Conservation (phyloP, 306 rosid species). For the Betula pendula region DNA sequence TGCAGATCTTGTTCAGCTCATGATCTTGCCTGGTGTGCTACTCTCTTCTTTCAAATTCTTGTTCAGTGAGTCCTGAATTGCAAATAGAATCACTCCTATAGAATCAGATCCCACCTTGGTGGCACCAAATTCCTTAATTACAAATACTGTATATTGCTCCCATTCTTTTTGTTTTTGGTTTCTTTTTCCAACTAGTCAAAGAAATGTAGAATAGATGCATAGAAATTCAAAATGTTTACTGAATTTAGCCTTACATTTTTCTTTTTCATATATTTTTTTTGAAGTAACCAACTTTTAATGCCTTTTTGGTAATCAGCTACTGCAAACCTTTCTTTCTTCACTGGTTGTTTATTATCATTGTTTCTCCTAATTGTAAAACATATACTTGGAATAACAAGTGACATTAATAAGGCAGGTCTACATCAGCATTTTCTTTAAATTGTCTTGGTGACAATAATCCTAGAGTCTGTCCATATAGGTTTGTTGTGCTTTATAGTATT, state of each 20-base stretch:
- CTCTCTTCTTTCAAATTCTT: not conserved
- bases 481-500: no score
- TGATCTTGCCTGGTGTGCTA: not conserved
- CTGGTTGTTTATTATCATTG: not conserved
- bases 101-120: slow-evolving; percentile 29
- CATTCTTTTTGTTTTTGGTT: slow-evolving; percentile 20
- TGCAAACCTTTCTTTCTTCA: not conserved
- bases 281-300: not conserved
- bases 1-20: not conserved
- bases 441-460: no score
- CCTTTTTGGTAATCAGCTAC: not conserved
- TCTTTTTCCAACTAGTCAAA: slow-evolving; percentile 16
- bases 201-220: slow-evolving; percentile 31
- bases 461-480: no score
- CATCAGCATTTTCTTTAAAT: no score
- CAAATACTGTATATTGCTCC: slow-evolving; percentile 49
- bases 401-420: no score
- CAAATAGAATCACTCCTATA: slow-evolving; percentile 26
- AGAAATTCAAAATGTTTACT: slow-evolving; percentile 25
- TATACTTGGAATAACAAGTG: no score
- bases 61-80: not conserved
- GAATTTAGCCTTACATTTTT: not conserved
- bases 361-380: not conserved
- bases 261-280: not conserved
- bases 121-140: slow-evolving; percentile 9